Evolutionary conservation across 805 yeast genomes (phyloP), one percentile per base, ranked within the genome.

Genomic region (Debaryomyces castellii): DNA sequence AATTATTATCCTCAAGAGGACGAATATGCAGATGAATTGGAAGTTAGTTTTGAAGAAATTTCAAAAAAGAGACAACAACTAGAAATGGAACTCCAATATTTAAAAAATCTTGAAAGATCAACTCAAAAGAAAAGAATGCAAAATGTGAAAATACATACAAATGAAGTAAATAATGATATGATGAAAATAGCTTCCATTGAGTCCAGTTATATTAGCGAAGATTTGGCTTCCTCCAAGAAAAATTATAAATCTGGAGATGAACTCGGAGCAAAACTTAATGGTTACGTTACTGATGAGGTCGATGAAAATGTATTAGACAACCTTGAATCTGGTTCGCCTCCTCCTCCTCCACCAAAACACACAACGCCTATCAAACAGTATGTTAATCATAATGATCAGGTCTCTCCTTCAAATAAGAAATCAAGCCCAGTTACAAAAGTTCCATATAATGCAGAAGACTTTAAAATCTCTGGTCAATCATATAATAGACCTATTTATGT

Each of bases 361-460:
- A 38, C 47, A 23, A 44, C 49, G 17, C 52, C 57, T 3, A 30
- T 46, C 5, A 51, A 51, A 34, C 20, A 54, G n/a, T 39, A 37
- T 25, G 40, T 39, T 12, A 17, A 37, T 34, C 21, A 22, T 12
- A 34, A 39, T 23, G 35, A 27, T 4, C 39, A 32, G 21, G 2
- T 25, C 46, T 40, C 18, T 17, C 39, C 41, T 10, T 35, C 40
- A 34, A 40, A 30, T 17, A 24, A 11, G 17, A 41, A 35, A 18
- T 10, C 24, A 27, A 41, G 32, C 33, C 22, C 45, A 4, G n/a
- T 32, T 21, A 47, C n/a, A 3, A 53, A 43, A 41, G 53, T 57
- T 18, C 73, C 73, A 6, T 67, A 63, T 48, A 72, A 68, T 50
- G 67, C 71, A 3, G 73, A 69, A 33, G 71, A 67, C 45, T 69